Evolutionary conservation across 768 basidiomycete species (phyloP).

Genomic region (Tubosaeta brunneosetosa): DNA sequence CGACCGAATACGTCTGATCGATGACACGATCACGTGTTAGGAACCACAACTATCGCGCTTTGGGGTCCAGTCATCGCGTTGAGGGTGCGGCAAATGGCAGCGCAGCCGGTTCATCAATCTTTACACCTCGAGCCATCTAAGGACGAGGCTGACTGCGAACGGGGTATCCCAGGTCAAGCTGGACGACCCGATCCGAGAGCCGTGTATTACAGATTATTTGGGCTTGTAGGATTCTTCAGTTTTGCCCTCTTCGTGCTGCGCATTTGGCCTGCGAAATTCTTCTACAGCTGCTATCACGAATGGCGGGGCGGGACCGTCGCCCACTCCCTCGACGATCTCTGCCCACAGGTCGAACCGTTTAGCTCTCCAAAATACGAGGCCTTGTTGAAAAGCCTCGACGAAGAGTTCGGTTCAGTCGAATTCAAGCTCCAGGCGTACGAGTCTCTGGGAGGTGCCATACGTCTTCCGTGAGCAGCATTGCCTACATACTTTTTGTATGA

Average conservation of each 20-base stretch:
- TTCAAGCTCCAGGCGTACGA: constrained; percentile 30
- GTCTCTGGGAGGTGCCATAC: constrained; percentile 33
- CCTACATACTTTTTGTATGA: too few species aligned
- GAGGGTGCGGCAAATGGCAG: too few species aligned
- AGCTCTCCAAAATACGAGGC: constrained; percentile 7
- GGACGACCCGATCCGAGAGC: neutral
- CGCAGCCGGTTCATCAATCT: too few species aligned
- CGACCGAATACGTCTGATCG: too few species aligned
- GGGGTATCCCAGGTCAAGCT: neutral
- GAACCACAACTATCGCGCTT: too few species aligned
- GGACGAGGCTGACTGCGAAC: neutral
- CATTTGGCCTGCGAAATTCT: constrained; percentile 5
- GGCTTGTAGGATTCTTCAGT: constrained; percentile 7
- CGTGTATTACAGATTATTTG: neutral
- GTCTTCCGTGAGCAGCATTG: constrained; percentile 25
- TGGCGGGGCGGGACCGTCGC: neutral
- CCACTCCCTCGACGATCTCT: constrained; percentile 12
- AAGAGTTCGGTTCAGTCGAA: neutral
- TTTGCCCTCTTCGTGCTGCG: constrained; percentile 6
- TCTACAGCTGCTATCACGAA: neutral
- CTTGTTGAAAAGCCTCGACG: constrained; percentile 22
- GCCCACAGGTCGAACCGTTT: constrained; percentile 24
- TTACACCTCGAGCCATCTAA: neutral
- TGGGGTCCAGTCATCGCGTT: too few species aligned
- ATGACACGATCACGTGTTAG: too few species aligned